phyloP scores from a whole-genome alignment of 78 protist species.

The Dictyostelium firmibasis region DNA sequence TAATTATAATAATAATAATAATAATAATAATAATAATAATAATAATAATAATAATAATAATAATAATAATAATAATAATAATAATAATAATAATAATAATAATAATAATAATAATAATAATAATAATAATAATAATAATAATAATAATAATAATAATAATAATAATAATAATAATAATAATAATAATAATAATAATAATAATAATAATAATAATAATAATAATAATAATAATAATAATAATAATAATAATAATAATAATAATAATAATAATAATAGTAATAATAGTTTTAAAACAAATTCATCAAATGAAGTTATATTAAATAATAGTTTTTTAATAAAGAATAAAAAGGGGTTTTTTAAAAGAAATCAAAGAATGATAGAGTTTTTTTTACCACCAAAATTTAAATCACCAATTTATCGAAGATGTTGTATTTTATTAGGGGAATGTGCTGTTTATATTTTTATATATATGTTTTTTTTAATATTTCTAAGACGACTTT shows the following conservation, averaged over 20 bases:
- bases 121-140: not conserved
- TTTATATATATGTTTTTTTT: not conserved
- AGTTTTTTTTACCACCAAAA: not conserved
- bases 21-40: not conserved
- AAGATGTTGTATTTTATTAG: not conserved
- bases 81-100: no score
- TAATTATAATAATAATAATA: not conserved
- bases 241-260: not conserved
- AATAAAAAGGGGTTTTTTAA: not conserved
- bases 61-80: no score
- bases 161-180: not conserved
- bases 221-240: not conserved
- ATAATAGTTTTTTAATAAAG: not conserved
- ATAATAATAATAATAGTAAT: not conserved
- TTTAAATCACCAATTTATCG: constrained; percentile 10
- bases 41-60: no score
- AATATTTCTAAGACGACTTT: not conserved
- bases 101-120: not conserved
- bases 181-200: not conserved
- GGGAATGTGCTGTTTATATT: not conserved
- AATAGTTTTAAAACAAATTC: not conserved
- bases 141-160: not conserved
- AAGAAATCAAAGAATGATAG: not conserved
- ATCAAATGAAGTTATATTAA: not conserved
- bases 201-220: not conserved